phyloP scores from a whole-genome alignment of 1,139 yeast species.

The Yamadazyma mexicana region DNA sequence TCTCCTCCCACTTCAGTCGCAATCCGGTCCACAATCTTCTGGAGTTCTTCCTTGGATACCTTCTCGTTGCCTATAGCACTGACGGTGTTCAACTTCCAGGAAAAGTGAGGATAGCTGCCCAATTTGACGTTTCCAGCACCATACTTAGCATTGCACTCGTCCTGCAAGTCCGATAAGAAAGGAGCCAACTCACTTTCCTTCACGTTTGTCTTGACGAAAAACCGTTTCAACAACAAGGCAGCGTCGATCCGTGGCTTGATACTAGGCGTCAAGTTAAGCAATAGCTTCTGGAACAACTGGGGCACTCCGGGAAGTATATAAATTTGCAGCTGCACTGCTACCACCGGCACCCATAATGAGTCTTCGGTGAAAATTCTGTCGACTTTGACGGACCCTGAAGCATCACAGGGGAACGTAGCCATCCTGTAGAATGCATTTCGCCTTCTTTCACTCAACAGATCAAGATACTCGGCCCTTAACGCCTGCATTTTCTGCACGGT shows the following conservation, averaged over 20 bases:
- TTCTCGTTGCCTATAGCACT: conserved; percentile 63
- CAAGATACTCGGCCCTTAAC: conserved; percentile 43
- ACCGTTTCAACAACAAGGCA: conserved; percentile 39
- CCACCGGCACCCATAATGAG: conserved; percentile 81
- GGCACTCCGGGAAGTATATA: conserved; percentile 85
- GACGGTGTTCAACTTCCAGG: conserved; percentile 62
- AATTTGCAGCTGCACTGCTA: conserved; percentile 59
- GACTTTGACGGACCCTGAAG: conserved; percentile 41
- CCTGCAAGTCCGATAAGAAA: conserved; percentile 54
- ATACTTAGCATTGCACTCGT: conserved; percentile 35
- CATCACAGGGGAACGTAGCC: conserved; percentile 66
- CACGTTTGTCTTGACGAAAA: conserved; percentile 59
- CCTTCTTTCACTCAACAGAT: conserved; percentile 43
- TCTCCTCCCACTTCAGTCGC: conserved; percentile 41
- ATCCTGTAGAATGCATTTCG: conserved; percentile 64
- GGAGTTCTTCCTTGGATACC: conserved; percentile 34
- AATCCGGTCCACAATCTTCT: conserved; percentile 47
- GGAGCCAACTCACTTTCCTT: conserved; percentile 73
- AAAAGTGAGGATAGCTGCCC: conserved; percentile 83
- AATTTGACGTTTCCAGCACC: conserved; percentile 52
- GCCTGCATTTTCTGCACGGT: conserved; percentile 61
- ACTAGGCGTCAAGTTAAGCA: conserved; percentile 31
- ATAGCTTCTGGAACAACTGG: conserved; percentile 57
- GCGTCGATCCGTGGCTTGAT: conserved; percentile 26
- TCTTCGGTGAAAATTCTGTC: conserved; percentile 54